Conservation (phyloP, 345 rosid genomes). For the Anacardium occidentale region DNA sequence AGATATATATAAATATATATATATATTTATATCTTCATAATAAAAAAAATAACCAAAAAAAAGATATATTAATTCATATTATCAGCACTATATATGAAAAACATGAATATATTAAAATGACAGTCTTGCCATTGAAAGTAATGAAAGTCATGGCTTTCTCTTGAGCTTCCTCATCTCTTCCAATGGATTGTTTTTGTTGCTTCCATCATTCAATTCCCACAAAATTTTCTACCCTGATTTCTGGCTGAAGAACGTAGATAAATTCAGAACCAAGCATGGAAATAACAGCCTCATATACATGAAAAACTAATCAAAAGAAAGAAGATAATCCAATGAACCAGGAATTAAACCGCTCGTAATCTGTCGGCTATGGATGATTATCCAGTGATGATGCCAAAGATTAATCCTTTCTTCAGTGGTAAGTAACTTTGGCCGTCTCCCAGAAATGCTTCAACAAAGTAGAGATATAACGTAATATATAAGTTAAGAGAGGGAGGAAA, state of each 20-base stretch:
- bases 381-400: too few relatives aligned
- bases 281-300: constrained; percentile 31
- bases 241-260: not conserved
- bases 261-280: constrained; percentile 44
- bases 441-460: not conserved
- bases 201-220: not conserved
- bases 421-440: too few relatives aligned
- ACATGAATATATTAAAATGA: constrained; percentile 2
- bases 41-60: not conserved
- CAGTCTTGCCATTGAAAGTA: constrained; percentile 16
- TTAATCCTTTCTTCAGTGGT: too few relatives aligned
- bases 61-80: not conserved
- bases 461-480: not conserved
- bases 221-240: not conserved
- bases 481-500: not conserved
- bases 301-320: not conserved
- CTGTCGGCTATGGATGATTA: too few relatives aligned
- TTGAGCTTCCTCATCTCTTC: not conserved
- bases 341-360: too few relatives aligned
- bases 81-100: not conserved
- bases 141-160: constrained; percentile 37
- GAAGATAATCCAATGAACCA: too few relatives aligned
- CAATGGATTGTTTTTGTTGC: constrained; percentile 37
- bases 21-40: too few relatives aligned
- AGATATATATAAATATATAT: too few relatives aligned